phyloP scores from a whole-genome alignment of 306 rosid genomes.

The Trifolium repens region DNA sequence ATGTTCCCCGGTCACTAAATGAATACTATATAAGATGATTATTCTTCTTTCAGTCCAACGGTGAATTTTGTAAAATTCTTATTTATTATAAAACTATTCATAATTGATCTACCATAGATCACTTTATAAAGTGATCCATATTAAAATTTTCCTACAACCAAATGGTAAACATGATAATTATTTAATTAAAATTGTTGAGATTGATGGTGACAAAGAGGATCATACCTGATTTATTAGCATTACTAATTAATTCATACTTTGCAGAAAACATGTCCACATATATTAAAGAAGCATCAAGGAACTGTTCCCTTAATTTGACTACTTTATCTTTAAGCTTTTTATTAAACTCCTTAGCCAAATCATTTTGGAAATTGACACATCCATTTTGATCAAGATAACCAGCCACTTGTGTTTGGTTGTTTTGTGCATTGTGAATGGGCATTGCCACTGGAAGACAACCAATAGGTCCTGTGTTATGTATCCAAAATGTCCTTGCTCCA shows the following conservation, averaged over 20 bases:
- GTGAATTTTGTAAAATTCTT: too few species aligned
- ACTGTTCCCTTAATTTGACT: slow-evolving; percentile 48
- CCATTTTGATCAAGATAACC: slow-evolving; percentile 64
- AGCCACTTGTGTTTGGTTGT: slow-evolving; percentile 20
- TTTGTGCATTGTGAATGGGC: slow-evolving; percentile 47
- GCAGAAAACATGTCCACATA: slow-evolving; percentile 76
- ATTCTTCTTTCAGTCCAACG: too few species aligned
- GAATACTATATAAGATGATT: too few species aligned
- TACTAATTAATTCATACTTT: slow-evolving; percentile 60
- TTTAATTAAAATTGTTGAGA: neutral
- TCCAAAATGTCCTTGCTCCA: slow-evolving; percentile 85
- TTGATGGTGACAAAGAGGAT: neutral
- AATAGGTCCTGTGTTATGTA: slow-evolving; percentile 87
- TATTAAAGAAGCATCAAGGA: slow-evolving; percentile 58
- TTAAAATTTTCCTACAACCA: too few species aligned
- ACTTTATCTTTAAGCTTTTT: slow-evolving; percentile 55
- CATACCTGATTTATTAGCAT: slow-evolving; percentile 61
- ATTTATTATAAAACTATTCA: too few species aligned
- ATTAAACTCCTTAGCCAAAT: slow-evolving; percentile 73
- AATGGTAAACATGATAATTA: too few species aligned
- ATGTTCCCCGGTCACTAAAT: too few species aligned
- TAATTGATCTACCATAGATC: too few species aligned
- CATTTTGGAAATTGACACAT: slow-evolving; percentile 61
- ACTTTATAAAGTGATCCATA: too few species aligned
- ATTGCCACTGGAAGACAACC: slow-evolving; percentile 69